Evolutionary conservation across 139 green algal genomes (phyloP).

Genomic region (Protoeuglena noctilucae): DNA sequence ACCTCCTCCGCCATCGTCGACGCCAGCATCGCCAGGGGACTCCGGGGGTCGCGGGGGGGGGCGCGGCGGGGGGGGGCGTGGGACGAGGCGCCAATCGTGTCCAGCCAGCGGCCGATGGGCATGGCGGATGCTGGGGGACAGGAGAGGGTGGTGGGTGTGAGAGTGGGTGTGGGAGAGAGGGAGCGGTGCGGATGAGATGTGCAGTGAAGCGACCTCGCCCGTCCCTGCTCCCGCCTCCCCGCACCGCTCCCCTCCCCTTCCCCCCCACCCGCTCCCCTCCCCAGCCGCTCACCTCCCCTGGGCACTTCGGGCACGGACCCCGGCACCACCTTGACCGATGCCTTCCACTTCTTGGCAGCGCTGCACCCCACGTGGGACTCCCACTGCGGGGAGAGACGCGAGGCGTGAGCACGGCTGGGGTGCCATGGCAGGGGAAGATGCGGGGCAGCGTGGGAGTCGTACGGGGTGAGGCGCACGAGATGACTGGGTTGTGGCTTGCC

Average conservation of each 20-base stretch:
- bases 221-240: neutral
- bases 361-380: constrained; percentile 36
- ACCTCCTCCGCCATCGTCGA: neutral
- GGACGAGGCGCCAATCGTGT: neutral
- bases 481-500: neutral
- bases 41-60: neutral
- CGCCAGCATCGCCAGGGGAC: neutral
- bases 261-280: no score
- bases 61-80: neutral
- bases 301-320: constrained; percentile 20
- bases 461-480: neutral
- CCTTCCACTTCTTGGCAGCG: constrained; percentile 71
- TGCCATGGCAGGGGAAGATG: constrained; percentile 11
- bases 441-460: constrained; percentile 15
- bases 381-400: constrained; percentile 30
- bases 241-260: no score
- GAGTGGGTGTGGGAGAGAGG: neutral
- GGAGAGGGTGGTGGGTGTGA: no score
- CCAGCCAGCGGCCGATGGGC: neutral
- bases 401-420: constrained; percentile 11
- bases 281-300: constrained; percentile 7
- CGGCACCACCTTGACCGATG: constrained; percentile 28
- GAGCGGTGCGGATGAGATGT: neutral
- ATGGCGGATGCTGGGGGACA: no score
- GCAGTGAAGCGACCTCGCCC: neutral